Percentiles rank a stretch among this genome's conserved stretches.
Evolutionary conservation across 306 rosid species (phyloP).

Genomic region (Canavalia gladiata): DNA sequence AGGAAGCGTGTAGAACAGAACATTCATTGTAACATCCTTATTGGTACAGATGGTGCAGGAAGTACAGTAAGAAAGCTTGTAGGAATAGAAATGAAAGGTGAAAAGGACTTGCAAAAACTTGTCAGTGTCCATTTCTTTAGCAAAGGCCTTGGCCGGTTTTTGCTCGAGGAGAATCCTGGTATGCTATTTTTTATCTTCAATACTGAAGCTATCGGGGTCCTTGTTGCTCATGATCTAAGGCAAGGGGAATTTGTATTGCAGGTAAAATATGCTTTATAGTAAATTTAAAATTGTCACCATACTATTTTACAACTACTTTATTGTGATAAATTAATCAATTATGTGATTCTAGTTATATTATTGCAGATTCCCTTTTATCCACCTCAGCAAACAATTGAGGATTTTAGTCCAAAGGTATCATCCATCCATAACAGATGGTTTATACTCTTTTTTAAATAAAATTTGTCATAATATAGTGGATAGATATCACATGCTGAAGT

Average conservation of each 20-base stretch:
- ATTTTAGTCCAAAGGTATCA: slow-evolving; percentile 78
- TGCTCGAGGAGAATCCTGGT: slow-evolving; percentile 90
- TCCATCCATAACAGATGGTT: slow-evolving; percentile 41
- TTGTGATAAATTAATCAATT: slow-evolving; percentile 31
- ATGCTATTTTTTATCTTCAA: slow-evolving; percentile 95
- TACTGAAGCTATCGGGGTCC: slow-evolving; percentile 91
- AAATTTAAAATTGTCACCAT: slow-evolving; percentile 8
- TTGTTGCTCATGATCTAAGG: slow-evolving; percentile 95
- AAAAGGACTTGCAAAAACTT: slow-evolving; percentile 88
- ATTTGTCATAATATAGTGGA: slow-evolving; percentile 30
- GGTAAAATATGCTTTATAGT: slow-evolving; percentile 60
- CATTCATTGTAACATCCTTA: slow-evolving; percentile 68
- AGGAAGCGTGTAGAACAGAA: slow-evolving; percentile 67
- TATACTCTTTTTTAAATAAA: slow-evolving; percentile 13
- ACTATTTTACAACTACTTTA: slow-evolving; percentile 38
- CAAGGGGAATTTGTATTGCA: slow-evolving; percentile 95
- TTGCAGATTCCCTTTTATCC: slow-evolving; percentile 93
- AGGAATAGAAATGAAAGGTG: slow-evolving; percentile 88
- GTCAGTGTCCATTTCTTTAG: slow-evolving; percentile 92
- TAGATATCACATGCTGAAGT: slow-evolving; percentile 30
- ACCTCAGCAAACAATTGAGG: slow-evolving; percentile 87
- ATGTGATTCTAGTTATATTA: slow-evolving; percentile 44
- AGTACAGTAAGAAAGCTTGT: slow-evolving; percentile 85
- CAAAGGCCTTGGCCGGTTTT: slow-evolving; percentile 82
- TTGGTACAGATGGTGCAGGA: slow-evolving; percentile 91